Evolutionary conservation across 345 rosid species (phyloP).

Genomic region (Physaria fendleri): DNA sequence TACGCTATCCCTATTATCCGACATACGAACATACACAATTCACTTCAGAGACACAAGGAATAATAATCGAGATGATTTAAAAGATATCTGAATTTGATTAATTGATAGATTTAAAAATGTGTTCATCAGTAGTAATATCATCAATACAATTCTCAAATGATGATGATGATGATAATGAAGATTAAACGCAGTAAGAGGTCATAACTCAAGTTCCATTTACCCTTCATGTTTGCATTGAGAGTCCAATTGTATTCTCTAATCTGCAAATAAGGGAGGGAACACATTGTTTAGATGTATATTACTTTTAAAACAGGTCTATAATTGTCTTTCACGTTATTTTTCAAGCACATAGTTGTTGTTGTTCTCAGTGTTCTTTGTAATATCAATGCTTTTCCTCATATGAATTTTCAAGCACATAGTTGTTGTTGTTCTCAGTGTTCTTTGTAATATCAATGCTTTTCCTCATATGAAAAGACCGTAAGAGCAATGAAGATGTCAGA

Average conservation of each 20-base stretch:
- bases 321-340: conserved; percentile 68
- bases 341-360: conserved; percentile 57
- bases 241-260: conserved; percentile 92
- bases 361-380: conserved; percentile 9
- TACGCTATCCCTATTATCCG: too few relatives aligned
- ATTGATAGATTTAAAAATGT: not conserved
- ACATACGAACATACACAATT: too few relatives aligned
- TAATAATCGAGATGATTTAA: not conserved
- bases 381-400: conserved; percentile 46
- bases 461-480: conserved; percentile 57
- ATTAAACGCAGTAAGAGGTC: conserved; percentile 45
- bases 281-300: not conserved
- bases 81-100: conserved; percentile 14
- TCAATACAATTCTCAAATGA: conserved; percentile 18
- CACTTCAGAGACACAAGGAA: not conserved
- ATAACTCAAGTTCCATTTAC: conserved; percentile 71
- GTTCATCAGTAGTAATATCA: not conserved
- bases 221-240: conserved; percentile 66
- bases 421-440: conserved; percentile 23
- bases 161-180: not conserved
- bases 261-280: conserved; percentile 55
- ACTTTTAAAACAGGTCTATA: too few relatives aligned
- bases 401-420: conserved; percentile 66
- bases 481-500: conserved; percentile 67
- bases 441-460: conserved; percentile 39